phyloP scores from a whole-genome alignment of 257 asterid species.

The Gentiana dahurica region DNA sequence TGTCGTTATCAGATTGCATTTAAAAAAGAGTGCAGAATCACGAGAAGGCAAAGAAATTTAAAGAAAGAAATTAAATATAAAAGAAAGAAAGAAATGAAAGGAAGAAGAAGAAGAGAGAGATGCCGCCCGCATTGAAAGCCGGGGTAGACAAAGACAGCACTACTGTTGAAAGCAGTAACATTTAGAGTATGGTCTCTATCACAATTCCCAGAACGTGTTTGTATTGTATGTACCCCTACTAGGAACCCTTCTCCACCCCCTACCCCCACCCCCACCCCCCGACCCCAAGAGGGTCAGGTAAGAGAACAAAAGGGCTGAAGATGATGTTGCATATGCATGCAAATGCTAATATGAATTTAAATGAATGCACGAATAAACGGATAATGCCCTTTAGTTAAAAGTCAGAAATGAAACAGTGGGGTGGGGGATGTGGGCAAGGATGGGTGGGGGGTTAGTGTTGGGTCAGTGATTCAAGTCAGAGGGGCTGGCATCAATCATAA shows the following conservation, averaged over 20 bases:
- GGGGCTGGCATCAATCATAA: conserved; percentile 35
- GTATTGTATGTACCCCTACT: not conserved
- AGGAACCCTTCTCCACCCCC: not conserved
- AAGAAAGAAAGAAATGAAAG: conserved; percentile 3
- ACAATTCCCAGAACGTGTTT: conserved; percentile 14
- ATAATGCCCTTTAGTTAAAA: conserved; percentile 8
- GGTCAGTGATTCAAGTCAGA: conserved; percentile 29
- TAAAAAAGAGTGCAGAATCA: too few relatives aligned
- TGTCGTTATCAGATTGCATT: too few relatives aligned
- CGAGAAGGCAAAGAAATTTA: too few relatives aligned
- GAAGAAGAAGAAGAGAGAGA: conserved; percentile 9
- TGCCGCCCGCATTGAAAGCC: conserved; percentile 42
- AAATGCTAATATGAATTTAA: too few relatives aligned
- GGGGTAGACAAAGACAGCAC: conserved; percentile 35
- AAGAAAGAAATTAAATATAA: too few relatives aligned
- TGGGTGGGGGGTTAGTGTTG: conserved; percentile 4
- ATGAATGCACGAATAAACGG: conserved; percentile 14
- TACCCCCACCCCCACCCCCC: conserved; percentile 4
- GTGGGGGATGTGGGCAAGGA: conserved; percentile 1
- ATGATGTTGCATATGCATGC: too few relatives aligned
- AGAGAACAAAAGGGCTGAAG: conserved; percentile 5
- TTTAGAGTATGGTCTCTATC: conserved; percentile 33
- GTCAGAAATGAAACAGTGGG: conserved; percentile 12
- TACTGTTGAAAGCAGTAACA: conserved; percentile 16
- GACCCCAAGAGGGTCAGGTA: conserved; percentile 2